These are phyloP conservation scores for Ogataea pilisensis DNA, from an alignment of 805 yeast species.

Conservation along the genomic window DNA sequence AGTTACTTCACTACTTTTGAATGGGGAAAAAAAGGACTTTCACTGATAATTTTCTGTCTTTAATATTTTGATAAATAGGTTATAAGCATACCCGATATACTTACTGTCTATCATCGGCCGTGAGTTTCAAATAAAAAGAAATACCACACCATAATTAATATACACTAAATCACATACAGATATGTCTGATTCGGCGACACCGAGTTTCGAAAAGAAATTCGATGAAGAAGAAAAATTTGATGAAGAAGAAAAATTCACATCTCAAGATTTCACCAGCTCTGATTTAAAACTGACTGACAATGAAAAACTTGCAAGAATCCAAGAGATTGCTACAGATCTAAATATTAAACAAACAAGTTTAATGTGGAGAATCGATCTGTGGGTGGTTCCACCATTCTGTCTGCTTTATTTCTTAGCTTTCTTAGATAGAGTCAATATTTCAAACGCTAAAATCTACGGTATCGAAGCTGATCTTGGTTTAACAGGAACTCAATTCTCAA, in stretches of 20 bases:
- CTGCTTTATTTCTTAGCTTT: slow-evolving; percentile 71
- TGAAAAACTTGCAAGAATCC: slow-evolving; percentile 28
- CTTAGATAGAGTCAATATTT: slow-evolving; percentile 76
- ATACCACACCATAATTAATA: too few species aligned
- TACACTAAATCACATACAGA: too few species aligned
- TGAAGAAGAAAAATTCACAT: slow-evolving; percentile 11
- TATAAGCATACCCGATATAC: too few species aligned
- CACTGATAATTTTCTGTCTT: too few species aligned
- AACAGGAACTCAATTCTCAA: slow-evolving; percentile 55
- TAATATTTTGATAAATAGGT: too few species aligned
- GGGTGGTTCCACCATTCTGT: slow-evolving; percentile 76
- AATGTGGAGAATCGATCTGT: slow-evolving; percentile 61
- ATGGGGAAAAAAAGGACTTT: too few species aligned
- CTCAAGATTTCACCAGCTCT: slow-evolving; percentile 6
- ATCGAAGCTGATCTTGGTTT: slow-evolving; percentile 52
- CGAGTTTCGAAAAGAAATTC: slow-evolving; percentile 16
- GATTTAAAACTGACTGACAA: slow-evolving; percentile 16
- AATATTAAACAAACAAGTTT: slow-evolving; percentile 53
- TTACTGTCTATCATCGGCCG: background rate
- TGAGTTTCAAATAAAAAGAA: background rate
- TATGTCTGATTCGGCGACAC: slow-evolving; percentile 19
- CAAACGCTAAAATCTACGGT: slow-evolving; percentile 76
- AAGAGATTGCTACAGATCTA: slow-evolving; percentile 36
- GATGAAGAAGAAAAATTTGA: slow-evolving; percentile 16
- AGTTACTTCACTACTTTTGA: too few species aligned